Percentiles rank a stretch among this genome's conserved stretches.
phyloP scores from a whole-genome alignment of 2,329 filamentous ascomycete species.

The Cercospora sojina region DNA sequence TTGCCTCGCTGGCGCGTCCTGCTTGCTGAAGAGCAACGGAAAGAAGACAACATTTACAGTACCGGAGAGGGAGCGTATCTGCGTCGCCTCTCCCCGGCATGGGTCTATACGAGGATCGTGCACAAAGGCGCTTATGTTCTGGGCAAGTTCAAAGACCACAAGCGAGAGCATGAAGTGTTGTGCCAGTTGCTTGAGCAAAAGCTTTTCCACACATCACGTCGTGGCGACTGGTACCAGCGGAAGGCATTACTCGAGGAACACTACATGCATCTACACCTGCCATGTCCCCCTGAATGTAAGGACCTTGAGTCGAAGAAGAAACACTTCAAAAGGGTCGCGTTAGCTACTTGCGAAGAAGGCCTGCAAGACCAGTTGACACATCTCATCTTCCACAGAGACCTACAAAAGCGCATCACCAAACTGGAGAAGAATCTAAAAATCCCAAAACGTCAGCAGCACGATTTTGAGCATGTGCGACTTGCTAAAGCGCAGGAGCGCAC shows the following conservation, averaged over 20 bases:
- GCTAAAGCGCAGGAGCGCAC: conserved; percentile 71
- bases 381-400: conserved; percentile 86
- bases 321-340: conserved; percentile 75
- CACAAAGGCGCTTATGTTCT: conserved; percentile 81
- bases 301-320: conserved; percentile 67
- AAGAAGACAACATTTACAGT: conserved; percentile 74
- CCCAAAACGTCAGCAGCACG: conserved; percentile 81
- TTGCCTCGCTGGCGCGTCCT: conserved; percentile 78
- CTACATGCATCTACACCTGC: conserved; percentile 72
- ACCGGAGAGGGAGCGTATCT: conserved; percentile 85
- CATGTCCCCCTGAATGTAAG: conserved; percentile 45
- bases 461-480: conserved; percentile 83
- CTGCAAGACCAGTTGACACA: conserved; percentile 88
- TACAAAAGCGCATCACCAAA: conserved; percentile 91
- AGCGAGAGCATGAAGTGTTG: conserved; percentile 71
- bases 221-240: conserved; percentile 92
- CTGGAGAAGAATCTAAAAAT: conserved; percentile 82
- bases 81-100: conserved; percentile 83
- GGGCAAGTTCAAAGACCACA: conserved; percentile 72
- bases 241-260: conserved; percentile 93
- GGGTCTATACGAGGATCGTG: conserved; percentile 89
- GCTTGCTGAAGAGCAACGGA: conserved; percentile 70
- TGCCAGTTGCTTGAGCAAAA: conserved; percentile 73
- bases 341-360: conserved; percentile 78
- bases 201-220: conserved; percentile 79